Evolutionary conservation across 1,284 basidiomycete species (phyloP).

Genomic region (Ganoderma resinaceum): DNA sequence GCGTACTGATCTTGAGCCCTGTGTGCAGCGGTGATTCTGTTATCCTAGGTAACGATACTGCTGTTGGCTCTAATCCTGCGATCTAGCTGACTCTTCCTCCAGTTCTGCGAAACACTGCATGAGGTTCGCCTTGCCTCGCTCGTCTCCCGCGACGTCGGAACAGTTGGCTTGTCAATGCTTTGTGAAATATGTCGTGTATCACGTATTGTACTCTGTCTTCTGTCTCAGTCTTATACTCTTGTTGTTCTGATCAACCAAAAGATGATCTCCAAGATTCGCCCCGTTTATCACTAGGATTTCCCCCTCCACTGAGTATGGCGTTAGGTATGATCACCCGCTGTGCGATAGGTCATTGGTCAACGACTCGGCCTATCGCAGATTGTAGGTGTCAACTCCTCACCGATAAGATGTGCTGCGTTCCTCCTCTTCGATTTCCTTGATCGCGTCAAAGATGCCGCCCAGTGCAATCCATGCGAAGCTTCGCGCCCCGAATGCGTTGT

Average conservation of each 20-base stretch:
- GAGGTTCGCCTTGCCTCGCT: constrained; percentile 22
- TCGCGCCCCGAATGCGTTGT: constrained; percentile 58
- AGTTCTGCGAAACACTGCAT: constrained; percentile 92
- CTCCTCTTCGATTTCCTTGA: constrained; percentile 45
- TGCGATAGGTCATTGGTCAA: constrained; percentile 3
- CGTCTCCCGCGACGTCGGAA: not conserved
- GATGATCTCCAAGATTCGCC: not conserved
- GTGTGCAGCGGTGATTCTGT: constrained; percentile 87
- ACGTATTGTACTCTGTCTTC: constrained; percentile 29
- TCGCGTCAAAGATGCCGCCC: constrained; percentile 55
- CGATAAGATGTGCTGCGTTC: constrained; percentile 22
- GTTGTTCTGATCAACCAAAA: constrained; percentile 5
- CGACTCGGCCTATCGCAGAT: not conserved
- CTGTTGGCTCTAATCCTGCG: constrained; percentile 5
- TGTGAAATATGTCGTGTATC: constrained; percentile 25
- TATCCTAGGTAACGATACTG: constrained; percentile 78
- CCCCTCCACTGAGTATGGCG: not conserved
- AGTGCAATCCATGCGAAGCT: constrained; percentile 70
- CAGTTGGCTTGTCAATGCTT: constrained; percentile 9
- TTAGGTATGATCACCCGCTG: not conserved
- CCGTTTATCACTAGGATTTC: not conserved
- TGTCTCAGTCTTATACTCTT: not conserved
- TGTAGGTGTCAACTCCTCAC: not conserved
- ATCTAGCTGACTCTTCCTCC: constrained; percentile 21
- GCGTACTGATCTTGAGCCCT: constrained; percentile 20